Evolutionary conservation across 768 basidiomycete genomes (phyloP), one percentile per base, ranked within the genome.

Genomic region (Rhodotorula babjevae): DNA sequence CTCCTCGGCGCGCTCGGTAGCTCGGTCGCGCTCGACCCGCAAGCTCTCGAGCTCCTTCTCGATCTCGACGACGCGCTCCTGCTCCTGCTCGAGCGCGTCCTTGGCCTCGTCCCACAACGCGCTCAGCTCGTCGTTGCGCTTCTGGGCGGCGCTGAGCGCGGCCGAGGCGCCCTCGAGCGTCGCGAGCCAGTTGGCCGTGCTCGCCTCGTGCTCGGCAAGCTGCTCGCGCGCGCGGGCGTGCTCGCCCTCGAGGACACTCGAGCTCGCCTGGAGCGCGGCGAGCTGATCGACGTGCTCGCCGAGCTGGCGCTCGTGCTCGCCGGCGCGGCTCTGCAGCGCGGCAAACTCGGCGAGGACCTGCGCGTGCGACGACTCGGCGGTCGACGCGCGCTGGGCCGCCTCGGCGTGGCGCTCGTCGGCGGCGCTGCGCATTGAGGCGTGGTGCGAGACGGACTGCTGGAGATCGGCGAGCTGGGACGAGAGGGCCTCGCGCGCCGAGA

Each of bases 101-200:
- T 86, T 86, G 7, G 89, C 86, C 50, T 87, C 87, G 71, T 87
- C 84, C 79, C 90, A 88, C 73, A 90, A 86, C 27, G 82, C 77
- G 73, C 95, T 90, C 57, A 92, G 84, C 80, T 97, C 93, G 21
- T 87, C 86, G 0, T 91, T 86, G 15, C 94, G 88, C 3, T 85
- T 82, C 4, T 91, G 87, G 15, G 92, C 87, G 2, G 90, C 86
- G 61, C 87, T 83, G 61, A 99, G 84, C 0, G 93, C 92, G 23
- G 82, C 81, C 55, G 89, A 89, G 3, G 91, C 87, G 81, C 96
- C 92, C 50, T 95, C 92, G 62, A 98, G 84, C 2, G 93, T 88
- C 31, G 88, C 88, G 61, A 97, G 83, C 79, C 97, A 93, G 78
- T 92, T 89, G 61, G 94, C 92, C 33, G 88, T 86, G 14, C 88